Base-by-base conservation (phyloP, 306 rosid genomes). In the Trifolium pratense region DNA sequence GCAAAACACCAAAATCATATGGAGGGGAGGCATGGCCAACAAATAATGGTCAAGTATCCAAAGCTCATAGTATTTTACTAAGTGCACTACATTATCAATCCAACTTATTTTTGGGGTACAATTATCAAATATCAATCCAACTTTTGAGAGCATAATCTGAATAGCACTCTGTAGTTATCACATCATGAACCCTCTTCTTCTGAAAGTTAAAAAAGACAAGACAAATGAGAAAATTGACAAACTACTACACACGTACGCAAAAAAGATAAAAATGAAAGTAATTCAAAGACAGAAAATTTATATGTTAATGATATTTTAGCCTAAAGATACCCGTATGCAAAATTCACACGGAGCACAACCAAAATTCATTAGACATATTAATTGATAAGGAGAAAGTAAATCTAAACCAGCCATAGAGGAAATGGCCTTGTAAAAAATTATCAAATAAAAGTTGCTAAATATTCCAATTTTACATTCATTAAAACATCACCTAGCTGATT, bases 121-220 rank as follows among this genome's bases (percentile, higher is more conserved):
- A 60, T 26, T 37, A 76, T 17, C n/a, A n/a, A n/a, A n/a, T n/a
- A n/a, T n/a, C 26, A 49, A 46, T 39, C 75, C 69, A 68, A 77
- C 73, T 56, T 36, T 36, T 66, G 75, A 18, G 73, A 48, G 75
- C 76, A 74, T 60, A 68, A 68, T 74, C 73, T 43, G 68, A 74
- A 61, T 49, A 17, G 84, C 80, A 68, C 29, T 80, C 52, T 49
- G 73, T 80, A 17, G 80, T 62, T 80, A 75, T 75, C 73, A 52
- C 76, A 80, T 80, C 84, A 80, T 80, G 84, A 75, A 46, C 80
- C 80, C 77, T 80, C 84, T 75, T 64, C 84, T 75, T 80, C 84
- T 80, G 84, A 80, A 80, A 80, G 80, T 80, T 75, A 17, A 52
- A 80, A n/a, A 67, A 68, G 45, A 46, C 1, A 29, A 70, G 39